Conservation (phyloP, 2,329 filamentous ascomycete genomes). For the Sphaerostilbella broomeana region DNA sequence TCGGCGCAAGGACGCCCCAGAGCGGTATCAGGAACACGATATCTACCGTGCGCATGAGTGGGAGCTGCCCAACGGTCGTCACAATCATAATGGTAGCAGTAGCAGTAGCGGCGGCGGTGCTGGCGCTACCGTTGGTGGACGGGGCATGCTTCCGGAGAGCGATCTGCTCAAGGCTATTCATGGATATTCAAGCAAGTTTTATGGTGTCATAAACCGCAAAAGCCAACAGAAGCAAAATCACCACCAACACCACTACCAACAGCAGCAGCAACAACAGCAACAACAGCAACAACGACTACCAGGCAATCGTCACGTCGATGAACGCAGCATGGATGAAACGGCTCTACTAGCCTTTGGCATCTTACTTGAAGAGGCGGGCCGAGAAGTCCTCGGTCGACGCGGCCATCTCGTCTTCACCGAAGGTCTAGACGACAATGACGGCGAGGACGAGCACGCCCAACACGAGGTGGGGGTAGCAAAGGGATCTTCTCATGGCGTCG, state of each 20-base stretch:
- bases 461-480: not conserved
- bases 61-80: constrained; percentile 41
- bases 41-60: constrained; percentile 60
- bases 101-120: too few species aligned
- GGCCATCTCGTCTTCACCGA: constrained; percentile 64
- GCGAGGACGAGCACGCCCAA: not conserved
- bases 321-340: constrained; percentile 68
- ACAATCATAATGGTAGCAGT: too few species aligned
- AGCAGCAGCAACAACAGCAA: not conserved
- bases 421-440: constrained; percentile 2
- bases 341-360: constrained; percentile 70
- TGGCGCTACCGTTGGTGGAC: too few species aligned
- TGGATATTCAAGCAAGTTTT: constrained; percentile 61
- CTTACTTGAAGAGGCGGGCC: constrained; percentile 63
- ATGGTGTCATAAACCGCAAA: constrained; percentile 39
- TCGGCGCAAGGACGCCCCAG: constrained; percentile 55
- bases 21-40: constrained; percentile 63
- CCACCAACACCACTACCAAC: constrained; percentile 13
- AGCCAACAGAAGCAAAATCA: too few species aligned
- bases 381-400: constrained; percentile 52
- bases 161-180: constrained; percentile 66
- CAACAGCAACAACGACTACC: constrained; percentile 11
- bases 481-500: constrained; percentile 3
- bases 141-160: constrained; percentile 54
- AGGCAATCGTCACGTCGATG: constrained; percentile 33